These are phyloP conservation scores for Stagonosporopsis vannaccii DNA, from an alignment of 2,329 filamentous ascomycete genomes.

Conservation along the genomic window DNA sequence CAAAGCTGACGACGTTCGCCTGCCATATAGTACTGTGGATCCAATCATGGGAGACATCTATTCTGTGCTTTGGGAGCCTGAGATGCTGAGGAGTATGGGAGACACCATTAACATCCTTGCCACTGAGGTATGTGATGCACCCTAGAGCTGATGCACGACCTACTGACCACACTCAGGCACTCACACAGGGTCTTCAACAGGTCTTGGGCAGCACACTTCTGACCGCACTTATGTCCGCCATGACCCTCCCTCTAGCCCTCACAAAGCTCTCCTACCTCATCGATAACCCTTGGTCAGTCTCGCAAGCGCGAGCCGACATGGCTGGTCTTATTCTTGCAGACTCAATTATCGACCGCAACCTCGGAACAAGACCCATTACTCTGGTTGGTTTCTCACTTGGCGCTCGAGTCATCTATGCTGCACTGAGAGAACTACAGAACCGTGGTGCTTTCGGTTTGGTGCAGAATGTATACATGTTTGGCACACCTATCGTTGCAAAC, in stretches of 20 bases:
- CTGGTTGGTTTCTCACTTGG: constrained; percentile 95
- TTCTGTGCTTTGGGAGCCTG: constrained; percentile 95
- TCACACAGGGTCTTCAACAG: constrained; percentile 96
- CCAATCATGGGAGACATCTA: constrained; percentile 98
- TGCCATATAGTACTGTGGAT: constrained; percentile 96
- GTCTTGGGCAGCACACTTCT: constrained; percentile 90
- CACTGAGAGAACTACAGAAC: constrained; percentile 82
- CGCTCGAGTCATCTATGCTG: constrained; percentile 89
- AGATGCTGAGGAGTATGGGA: constrained; percentile 97
- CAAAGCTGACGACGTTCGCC: constrained; percentile 92
- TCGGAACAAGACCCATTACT: constrained; percentile 90
- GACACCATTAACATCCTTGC: constrained; percentile 98
- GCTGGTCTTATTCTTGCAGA: constrained; percentile 94
- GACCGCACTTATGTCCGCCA: constrained; percentile 86
- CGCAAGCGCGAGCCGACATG: constrained; percentile 84
- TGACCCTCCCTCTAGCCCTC: constrained; percentile 89
- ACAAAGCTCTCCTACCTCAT: constrained; percentile 96
- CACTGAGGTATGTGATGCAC: constrained; percentile 74
- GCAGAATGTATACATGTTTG: constrained; percentile 95
- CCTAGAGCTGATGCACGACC: neutral
- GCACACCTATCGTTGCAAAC: constrained; percentile 89
- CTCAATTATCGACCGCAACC: constrained; percentile 87
- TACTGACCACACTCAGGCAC: constrained; percentile 66
- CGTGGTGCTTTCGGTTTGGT: constrained; percentile 86
- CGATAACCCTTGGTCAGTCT: constrained; percentile 99